Evolutionary conservation across 768 basidiomycete species (phyloP), one percentile per base, ranked within the genome.

Genomic region (Boletellus ananiceps): DNA sequence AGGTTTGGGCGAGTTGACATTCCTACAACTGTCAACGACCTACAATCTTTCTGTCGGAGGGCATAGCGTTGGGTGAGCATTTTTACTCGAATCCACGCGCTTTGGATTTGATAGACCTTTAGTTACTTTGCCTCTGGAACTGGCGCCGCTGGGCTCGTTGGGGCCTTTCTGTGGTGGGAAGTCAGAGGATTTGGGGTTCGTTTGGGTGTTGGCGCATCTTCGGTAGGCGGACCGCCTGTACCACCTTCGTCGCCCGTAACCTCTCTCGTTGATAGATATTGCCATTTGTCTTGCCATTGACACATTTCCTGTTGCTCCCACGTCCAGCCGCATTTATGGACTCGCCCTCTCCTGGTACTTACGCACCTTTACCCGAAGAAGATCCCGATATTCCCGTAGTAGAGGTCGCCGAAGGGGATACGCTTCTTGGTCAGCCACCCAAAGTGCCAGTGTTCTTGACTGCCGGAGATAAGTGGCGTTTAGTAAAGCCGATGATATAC

Each of bases 161-260:
- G 95, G 7, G 93, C 95, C 0, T 86, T 88, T 34, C 61, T 96
- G 12, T 98, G 96, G 96, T 98, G 95, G 95, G 76, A 92, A 55
- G 71, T 98, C 4, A 76, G 96, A 16, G 80, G 81, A 2, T 69
- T 95, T 0, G 95, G 96, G 18, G 91, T 99, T 5, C 78, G 82
- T 38, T 59, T 73, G 11, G 96, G 93, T 1, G 82, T 98, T 19
- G 88, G 90, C 2, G 60, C 95, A 18, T 92, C 89, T 9, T 79
- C 89, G 13, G 91, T 91, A 62, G 33, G 86, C 63, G 16, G 9
- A 5, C 25, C 13, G n/a, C 35, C 15, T 7, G 36, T 44, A 4
- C 18, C 23, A 33, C 15, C 5, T 40, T 8, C 29, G 42, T 31
- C 44, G 37, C 60, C 39, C 9, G 50, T 25, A 43, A 19, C 21